Conservation (phyloP, 2,329 filamentous ascomycete genomes). For the Fusarium marasasianum region DNA sequence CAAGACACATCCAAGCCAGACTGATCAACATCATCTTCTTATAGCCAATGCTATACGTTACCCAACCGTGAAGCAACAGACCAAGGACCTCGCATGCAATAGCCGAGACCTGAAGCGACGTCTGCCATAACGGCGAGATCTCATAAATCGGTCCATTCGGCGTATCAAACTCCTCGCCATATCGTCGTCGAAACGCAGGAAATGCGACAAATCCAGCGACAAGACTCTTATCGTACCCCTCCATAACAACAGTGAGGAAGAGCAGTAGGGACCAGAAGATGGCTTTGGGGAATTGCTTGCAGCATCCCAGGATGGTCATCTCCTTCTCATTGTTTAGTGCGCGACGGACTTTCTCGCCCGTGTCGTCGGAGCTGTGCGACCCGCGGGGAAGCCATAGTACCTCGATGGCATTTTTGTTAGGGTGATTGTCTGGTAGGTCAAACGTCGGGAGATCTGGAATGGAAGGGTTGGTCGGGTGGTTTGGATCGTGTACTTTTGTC, state of each 20-base stretch:
- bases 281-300: slow-evolving; percentile 31
- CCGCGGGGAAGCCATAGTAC: slow-evolving; percentile 34
- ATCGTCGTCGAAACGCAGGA: slow-evolving; percentile 33
- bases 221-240: slow-evolving; percentile 32
- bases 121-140: slow-evolving; percentile 23
- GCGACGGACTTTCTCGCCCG: slow-evolving; percentile 30
- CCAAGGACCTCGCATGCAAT: slow-evolving; percentile 45
- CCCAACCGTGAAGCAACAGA: slow-evolving; percentile 51
- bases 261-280: slow-evolving; percentile 33
- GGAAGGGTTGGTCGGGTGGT: slow-evolving; percentile 1
- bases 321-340: slow-evolving; percentile 33
- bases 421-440: slow-evolving; percentile 25
- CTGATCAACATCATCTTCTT: slow-evolving; percentile 51
- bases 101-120: slow-evolving; percentile 4
- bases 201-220: slow-evolving; percentile 29
- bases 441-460: slow-evolving; percentile 14
- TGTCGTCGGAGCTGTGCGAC: slow-evolving; percentile 34
- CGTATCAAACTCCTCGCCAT: slow-evolving; percentile 38
- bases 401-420: slow-evolving; percentile 20
- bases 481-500: slow-evolving; percentile 22
- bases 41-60: slow-evolving; percentile 50
- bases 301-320: slow-evolving; percentile 28
- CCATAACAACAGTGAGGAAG: slow-evolving; percentile 38
- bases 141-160: slow-evolving; percentile 12
- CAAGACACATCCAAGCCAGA: slow-evolving; percentile 46